Conservation (phyloP, 768 basidiomycete genomes). For the Pulveroboletus sp. region DNA sequence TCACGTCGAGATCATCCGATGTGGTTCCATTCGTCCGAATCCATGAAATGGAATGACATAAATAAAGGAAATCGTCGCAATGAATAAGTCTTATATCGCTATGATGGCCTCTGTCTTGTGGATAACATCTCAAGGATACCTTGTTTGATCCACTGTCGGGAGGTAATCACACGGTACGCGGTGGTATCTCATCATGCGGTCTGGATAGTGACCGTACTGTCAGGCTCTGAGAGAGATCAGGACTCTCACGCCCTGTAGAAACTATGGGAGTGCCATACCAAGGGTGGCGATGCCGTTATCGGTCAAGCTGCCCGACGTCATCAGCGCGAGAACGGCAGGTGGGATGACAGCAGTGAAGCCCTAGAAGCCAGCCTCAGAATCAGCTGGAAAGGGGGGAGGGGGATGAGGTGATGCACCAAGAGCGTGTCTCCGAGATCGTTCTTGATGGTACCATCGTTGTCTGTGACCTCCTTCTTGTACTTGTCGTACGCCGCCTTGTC, state of each 20-base stretch:
- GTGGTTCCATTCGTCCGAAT: not conserved
- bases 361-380: conserved; percentile 1
- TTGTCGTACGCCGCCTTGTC: conserved; percentile 2
- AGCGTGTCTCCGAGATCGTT: conserved; percentile 3
- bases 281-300: conserved; percentile 9
- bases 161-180: not conserved
- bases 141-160: no score
- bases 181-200: not conserved
- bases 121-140: no score
- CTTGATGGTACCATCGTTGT: conserved; percentile 5
- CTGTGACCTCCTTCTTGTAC: conserved; percentile 7
- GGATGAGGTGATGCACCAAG: not conserved
- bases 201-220: conserved; percentile 5
- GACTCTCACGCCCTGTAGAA: not conserved
- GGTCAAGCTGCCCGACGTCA: not conserved
- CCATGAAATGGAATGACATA: not conserved
- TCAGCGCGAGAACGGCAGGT: not conserved
- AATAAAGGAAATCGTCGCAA: not conserved
- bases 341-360: conserved; percentile 20
- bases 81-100: not conserved
- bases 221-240: conserved; percentile 11
- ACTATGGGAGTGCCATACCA: conserved; percentile 11
- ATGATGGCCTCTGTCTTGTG: not conserved
- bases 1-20: not conserved
- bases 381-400: not conserved